These are phyloP conservation scores for Gamsiella multidivaricata DNA, from an alignment of 192 early-diverging fungal species.

Conservation along the genomic window DNA sequence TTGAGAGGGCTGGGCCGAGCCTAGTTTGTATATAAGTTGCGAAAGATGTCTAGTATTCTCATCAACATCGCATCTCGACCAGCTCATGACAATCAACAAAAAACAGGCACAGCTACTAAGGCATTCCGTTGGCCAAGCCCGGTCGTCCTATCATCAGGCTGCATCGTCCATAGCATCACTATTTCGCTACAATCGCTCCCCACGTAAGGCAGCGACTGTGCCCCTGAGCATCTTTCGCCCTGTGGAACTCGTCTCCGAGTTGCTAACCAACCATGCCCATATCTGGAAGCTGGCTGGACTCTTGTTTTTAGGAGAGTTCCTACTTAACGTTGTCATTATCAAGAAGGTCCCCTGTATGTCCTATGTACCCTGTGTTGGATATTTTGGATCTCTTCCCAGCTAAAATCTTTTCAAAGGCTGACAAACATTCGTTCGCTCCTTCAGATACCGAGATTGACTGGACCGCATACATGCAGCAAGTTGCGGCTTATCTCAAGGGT, in stretches of 20 bases:
- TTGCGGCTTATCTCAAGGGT: slow-evolving; percentile 78
- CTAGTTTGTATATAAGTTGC: too few relatives aligned
- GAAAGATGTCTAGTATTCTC: too few relatives aligned
- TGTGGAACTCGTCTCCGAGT: slow-evolving; percentile 17
- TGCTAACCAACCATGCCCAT: slow-evolving; percentile 60
- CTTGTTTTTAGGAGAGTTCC: slow-evolving; percentile 61
- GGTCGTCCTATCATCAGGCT: too few relatives aligned
- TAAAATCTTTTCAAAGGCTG: not conserved
- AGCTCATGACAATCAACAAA: too few relatives aligned
- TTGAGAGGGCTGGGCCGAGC: too few relatives aligned
- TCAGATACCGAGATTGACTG: slow-evolving; percentile 97
- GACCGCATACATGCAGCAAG: slow-evolving; percentile 96
- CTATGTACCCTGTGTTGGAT: not conserved
- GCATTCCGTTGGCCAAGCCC: too few relatives aligned
- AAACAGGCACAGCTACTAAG: too few relatives aligned
- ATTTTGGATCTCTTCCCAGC: not conserved
- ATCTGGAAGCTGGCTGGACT: slow-evolving; percentile 59
- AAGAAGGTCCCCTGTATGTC: slow-evolving; percentile 69
- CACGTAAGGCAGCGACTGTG: not conserved
- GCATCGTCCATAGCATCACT: too few relatives aligned
- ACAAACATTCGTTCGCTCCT: not conserved
- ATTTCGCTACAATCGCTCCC: not conserved
- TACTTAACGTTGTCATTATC: slow-evolving; percentile 68
- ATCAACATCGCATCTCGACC: too few relatives aligned
- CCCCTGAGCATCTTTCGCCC: slow-evolving; percentile 29